phyloP scores from a whole-genome alignment of 805 yeast genomes.

The Lachancea nothofagi region DNA sequence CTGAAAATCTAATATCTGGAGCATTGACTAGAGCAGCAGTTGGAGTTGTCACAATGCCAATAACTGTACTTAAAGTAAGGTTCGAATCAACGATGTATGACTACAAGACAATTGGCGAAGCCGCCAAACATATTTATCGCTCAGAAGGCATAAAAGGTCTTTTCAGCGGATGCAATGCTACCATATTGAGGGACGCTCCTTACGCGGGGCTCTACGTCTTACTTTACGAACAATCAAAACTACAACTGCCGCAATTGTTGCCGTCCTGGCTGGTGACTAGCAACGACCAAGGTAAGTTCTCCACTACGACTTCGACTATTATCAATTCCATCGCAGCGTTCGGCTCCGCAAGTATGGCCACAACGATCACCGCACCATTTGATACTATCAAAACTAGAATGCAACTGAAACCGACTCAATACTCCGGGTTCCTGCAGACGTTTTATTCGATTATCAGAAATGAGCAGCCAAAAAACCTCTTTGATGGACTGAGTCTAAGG shows the following conservation, averaged over 20 bases:
- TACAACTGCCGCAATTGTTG: slow-evolving; percentile 41
- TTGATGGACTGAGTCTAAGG: slow-evolving; percentile 80
- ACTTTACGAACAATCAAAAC: slow-evolving; percentile 73
- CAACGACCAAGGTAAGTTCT: slow-evolving; percentile 24
- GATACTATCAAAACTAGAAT: slow-evolving; percentile 90
- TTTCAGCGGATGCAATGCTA: slow-evolving; percentile 82
- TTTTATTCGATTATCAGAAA: slow-evolving; percentile 34
- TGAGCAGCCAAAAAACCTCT: slow-evolving; percentile 53
- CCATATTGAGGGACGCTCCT: slow-evolving; percentile 88
- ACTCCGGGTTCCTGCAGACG: slow-evolving; percentile 40
- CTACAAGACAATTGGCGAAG: slow-evolving; percentile 59
- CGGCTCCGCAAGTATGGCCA: slow-evolving; percentile 70
- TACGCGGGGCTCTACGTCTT: slow-evolving; percentile 90
- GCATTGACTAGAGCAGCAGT: slow-evolving; percentile 72
- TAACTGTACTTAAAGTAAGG: slow-evolving; percentile 84
- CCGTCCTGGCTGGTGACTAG: slow-evolving; percentile 18
- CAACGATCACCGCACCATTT: slow-evolving; percentile 88
- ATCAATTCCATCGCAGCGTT: slow-evolving; percentile 76
- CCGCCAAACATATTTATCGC: slow-evolving; percentile 49
- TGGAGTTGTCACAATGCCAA: slow-evolving; percentile 89
- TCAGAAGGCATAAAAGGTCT: slow-evolving; percentile 60
- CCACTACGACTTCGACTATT: slow-evolving; percentile 42
- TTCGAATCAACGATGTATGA: slow-evolving; percentile 76
- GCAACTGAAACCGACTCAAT: slow-evolving; percentile 59
- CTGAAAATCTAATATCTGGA: slow-evolving; percentile 71